Evolutionary conservation across 371 early-diverging fungal species (phyloP), one percentile per base, ranked within the genome.

Genomic region (Mucor indicus): DNA sequence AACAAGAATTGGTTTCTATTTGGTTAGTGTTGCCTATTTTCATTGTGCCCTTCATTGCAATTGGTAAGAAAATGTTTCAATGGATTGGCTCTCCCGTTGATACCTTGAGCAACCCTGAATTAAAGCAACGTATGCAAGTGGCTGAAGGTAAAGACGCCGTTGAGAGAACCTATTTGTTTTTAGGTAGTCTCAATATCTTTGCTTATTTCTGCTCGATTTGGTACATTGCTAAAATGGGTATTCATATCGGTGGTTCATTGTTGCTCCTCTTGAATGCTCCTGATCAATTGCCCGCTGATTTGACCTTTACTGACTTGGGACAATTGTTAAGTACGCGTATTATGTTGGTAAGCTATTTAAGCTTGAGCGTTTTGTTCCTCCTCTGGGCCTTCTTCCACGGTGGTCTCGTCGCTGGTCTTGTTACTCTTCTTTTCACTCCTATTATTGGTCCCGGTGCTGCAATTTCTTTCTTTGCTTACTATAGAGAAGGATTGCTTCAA

Each of bases 381-480:
- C 19, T 50, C 5, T 60, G 60, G 60, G 60, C 55, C 39, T 24
- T 22, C 2, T 55, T 60, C 23, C 29, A 43, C 15, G 25, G 44
- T 39, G 60, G 60, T 0, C 9, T 55, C 2, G 21, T 37, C 7
- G 42, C 23, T 4, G 60, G 45, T 23, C 8, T 47, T 4, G 1
- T 38, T 0, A 47, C 55, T 2, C 21, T 25, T 8, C 4, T 44
- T 0, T 12, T 41, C 2, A 47, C 55, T 1, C 48, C 51, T 35
- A 17, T 55, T 4, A 29, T 55, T n/a, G 60, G 60, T 7, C 60
- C 60, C 20, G 46, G 48, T 15, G 55, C 60, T 12, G 55, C 60
- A 3, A 15, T 55, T 2, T 50, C 51, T 1, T 55, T 49, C 12
- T 60, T 50, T 43, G 46, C 55, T 36, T 60, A 60, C 13, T 55